Evolutionary conservation across 2,329 filamentous ascomycete species (phyloP).

Genomic region (Paramyrothecium sp.): DNA sequence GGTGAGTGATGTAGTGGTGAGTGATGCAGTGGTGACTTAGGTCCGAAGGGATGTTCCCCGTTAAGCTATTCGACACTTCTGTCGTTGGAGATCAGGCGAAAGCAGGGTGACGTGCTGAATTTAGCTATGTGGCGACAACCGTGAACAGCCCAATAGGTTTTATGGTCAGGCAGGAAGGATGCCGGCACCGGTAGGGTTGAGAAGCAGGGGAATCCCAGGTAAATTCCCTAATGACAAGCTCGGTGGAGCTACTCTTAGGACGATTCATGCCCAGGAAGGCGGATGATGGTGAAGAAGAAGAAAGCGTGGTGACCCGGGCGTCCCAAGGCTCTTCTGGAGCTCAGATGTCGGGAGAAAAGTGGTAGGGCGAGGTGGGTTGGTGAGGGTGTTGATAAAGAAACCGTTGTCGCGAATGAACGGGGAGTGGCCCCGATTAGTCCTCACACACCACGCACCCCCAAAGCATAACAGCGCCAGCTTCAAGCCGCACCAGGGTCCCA

Average conservation of each 20-base stretch:
- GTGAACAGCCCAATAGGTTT: slow-evolving; percentile 19
- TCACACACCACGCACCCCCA: neutral
- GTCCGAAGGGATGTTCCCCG: neutral
- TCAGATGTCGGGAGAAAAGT: neutral
- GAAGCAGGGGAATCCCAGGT: slow-evolving; percentile 25
- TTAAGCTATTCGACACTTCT: neutral
- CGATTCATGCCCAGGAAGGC: slow-evolving; percentile 24
- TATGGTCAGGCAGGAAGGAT: slow-evolving; percentile 25
- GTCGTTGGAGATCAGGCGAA: slow-evolving; percentile 2
- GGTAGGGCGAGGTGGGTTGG: neutral
- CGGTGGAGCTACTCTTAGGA: slow-evolving; percentile 23
- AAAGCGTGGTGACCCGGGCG: neutral
- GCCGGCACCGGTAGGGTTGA: slow-evolving; percentile 25
- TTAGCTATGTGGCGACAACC: slow-evolving; percentile 14
- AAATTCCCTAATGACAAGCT: slow-evolving; percentile 22
- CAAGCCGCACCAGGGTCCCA: slow-evolving; percentile 1
- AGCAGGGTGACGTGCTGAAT: slow-evolving; percentile 17
- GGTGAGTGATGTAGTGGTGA: neutral
- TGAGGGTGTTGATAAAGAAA: neutral
- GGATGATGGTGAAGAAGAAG: neutral
- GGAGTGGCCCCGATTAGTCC: neutral
- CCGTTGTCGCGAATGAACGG: neutral
- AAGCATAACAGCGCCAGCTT: neutral
- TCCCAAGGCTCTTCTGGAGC: neutral
- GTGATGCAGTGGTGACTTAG: neutral